Percentiles rank a stretch among this genome's conserved stretches.
These are phyloP conservation scores for Isabelozyma heimii DNA, from an alignment of 805 yeast genomes.

Conservation along the genomic window DNA sequence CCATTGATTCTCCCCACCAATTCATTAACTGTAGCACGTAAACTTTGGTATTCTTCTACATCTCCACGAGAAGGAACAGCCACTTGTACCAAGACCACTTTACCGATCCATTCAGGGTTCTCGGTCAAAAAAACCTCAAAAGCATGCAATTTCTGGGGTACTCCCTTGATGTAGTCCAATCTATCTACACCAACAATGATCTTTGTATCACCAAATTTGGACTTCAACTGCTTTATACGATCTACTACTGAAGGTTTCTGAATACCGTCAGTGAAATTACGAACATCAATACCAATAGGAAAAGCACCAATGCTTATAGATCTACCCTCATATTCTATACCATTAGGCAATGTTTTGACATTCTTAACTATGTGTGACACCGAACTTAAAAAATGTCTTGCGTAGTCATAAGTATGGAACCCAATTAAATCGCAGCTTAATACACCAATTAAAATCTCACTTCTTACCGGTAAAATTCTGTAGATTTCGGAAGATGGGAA, in stretches of 20 bases:
- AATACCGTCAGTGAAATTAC: constrained; percentile 80
- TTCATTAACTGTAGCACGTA: constrained; percentile 93
- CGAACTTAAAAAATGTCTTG: constrained; percentile 89
- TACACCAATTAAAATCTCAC: constrained; percentile 88
- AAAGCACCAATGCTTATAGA: constrained; percentile 89
- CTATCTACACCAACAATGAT: constrained; percentile 96
- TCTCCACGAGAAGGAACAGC: constrained; percentile 98
- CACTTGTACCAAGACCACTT: constrained; percentile 90
- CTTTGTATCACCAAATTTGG: constrained; percentile 72
- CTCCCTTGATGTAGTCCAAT: constrained; percentile 95
- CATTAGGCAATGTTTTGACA: constrained; percentile 85
- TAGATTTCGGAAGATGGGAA: constrained; percentile 97
- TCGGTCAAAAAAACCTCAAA: constrained; percentile 88
- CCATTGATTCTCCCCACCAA: constrained; percentile 97
- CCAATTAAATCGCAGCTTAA: constrained; percentile 93
- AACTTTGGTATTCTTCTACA: constrained; percentile 93
- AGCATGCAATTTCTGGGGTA: constrained; percentile 95
- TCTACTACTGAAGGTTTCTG: constrained; percentile 57
- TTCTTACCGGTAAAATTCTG: constrained; percentile 91
- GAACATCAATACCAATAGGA: constrained; percentile 99
- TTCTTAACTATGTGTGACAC: constrained; percentile 76
- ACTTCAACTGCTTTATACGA: constrained; percentile 60
- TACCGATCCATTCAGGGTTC: constrained; percentile 98
- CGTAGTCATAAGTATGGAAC: constrained; percentile 98
- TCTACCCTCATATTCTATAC: constrained; percentile 74